Percentiles rank a stretch among this genome's conserved stretches.
Conservation (phyloP, 2,329 filamentous ascomycete genomes). For the Claviceps sp. region DNA sequence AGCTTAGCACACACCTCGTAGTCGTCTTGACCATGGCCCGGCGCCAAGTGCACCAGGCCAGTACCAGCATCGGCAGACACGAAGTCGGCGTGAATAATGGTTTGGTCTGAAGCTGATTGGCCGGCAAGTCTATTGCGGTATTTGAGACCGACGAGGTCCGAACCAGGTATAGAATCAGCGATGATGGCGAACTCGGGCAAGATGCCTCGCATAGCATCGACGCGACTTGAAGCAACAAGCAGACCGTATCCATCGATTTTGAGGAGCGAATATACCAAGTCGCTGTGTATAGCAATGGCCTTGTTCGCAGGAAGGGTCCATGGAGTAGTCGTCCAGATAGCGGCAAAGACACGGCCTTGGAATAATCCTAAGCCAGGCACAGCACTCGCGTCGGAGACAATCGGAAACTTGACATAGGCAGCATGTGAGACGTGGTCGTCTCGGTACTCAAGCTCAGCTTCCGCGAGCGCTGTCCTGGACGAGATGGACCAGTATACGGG, state of each 20-base stretch:
- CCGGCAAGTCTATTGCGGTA: slow-evolving; percentile 63
- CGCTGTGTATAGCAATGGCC: slow-evolving; percentile 68
- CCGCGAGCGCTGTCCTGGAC: slow-evolving; percentile 64
- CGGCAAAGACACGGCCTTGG: slow-evolving; percentile 48
- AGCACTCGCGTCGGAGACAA: slow-evolving; percentile 30
- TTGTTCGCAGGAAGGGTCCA: slow-evolving; percentile 94
- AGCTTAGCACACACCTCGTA: slow-evolving; percentile 66
- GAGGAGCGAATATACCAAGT: slow-evolving; percentile 61
- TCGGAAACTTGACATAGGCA: slow-evolving; percentile 69
- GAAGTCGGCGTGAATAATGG: slow-evolving; percentile 73
- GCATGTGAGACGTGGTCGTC: slow-evolving; percentile 58
- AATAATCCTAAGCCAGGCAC: slow-evolving; percentile 24
- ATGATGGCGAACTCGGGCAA: slow-evolving; percentile 41
- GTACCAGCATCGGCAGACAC: slow-evolving; percentile 85
- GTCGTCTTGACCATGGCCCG: slow-evolving; percentile 93
- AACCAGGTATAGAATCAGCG: slow-evolving; percentile 45
- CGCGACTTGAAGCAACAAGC: slow-evolving; percentile 57
- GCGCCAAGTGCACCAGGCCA: slow-evolving; percentile 86
- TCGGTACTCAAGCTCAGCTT: slow-evolving; percentile 75
- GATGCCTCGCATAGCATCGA: slow-evolving; percentile 42
- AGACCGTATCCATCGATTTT: slow-evolving; percentile 43
- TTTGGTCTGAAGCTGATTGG: slow-evolving; percentile 41
- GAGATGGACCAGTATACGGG: slow-evolving; percentile 82
- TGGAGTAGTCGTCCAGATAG: slow-evolving; percentile 97
- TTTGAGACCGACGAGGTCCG: slow-evolving; percentile 47